A percentile compares a stretch with the other conserved stretches of the same genome.
Conservation (phyloP, 208 protist genomes). For the Crithidia fasciculata region DNA sequence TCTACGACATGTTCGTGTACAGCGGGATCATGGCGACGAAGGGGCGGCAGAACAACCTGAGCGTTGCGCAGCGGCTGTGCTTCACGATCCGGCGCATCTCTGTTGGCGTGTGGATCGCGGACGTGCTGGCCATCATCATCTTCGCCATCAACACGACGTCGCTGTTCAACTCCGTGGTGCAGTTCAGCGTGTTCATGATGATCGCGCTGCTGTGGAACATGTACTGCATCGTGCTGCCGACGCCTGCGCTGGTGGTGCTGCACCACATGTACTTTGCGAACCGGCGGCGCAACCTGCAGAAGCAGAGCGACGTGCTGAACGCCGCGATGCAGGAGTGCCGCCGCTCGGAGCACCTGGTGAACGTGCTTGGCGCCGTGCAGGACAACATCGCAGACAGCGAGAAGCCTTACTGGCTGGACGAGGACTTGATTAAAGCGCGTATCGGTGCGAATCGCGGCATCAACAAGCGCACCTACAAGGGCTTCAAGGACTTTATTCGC, state of each 20-base stretch:
- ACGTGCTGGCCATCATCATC: conserved; percentile 56
- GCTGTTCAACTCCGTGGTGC: conserved; percentile 45
- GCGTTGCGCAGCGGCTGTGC: conserved; percentile 64
- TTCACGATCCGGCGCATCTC: conserved; percentile 53
- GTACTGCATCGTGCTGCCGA: conserved; percentile 51
- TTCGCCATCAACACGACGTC: conserved; percentile 65
- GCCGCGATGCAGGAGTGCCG: conserved; percentile 26
- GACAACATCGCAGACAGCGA: conserved; percentile 32
- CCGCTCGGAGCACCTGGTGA: conserved; percentile 23
- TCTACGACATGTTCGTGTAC: conserved; percentile 72
- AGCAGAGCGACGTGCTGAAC: conserved; percentile 51
- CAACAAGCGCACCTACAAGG: conserved; percentile 30
- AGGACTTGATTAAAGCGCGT: conserved; percentile 27
- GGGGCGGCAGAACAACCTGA: conserved; percentile 65
- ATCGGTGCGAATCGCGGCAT: conserved; percentile 37
- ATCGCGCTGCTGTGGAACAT: conserved; percentile 63
- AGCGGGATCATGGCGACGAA: conserved; percentile 66
- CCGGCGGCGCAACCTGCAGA: conserved; percentile 52
- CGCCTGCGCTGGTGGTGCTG: conserved; percentile 51
- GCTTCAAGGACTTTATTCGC: conserved; percentile 27
- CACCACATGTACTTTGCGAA: conserved; percentile 59
- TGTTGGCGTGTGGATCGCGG: conserved; percentile 47
- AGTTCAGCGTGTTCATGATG: conserved; percentile 72
- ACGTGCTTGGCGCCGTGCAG: conserved; percentile 41
- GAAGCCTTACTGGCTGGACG: conserved; percentile 30